Base-by-base conservation (phyloP, 1,139 yeast species). In the Candida albicans region DNA sequence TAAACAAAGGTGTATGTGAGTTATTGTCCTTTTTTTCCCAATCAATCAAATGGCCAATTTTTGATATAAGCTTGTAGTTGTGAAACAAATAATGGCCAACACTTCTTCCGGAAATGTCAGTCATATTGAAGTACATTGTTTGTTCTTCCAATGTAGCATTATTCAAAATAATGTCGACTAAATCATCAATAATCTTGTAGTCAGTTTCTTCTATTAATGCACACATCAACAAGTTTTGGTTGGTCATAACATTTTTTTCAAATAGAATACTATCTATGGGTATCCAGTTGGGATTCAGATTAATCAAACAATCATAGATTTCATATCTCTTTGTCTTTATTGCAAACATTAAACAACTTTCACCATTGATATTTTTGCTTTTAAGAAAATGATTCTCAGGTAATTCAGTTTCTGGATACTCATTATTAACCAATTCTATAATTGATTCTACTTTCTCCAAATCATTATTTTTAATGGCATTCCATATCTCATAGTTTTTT, bases 1-100 rank as follows among this genome's bases (percentile, higher is more conserved):
- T 77, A 61, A 87, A 82, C 11, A 91, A 65, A 0, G 98, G 96
- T 0, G 98, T 88, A 51, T 87, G 89, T 0, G 84, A 82, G 49
- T 78, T 81, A 14, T 55, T 50, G 56, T 93, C 98, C 42, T 75
- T 75, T n/a, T 65, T 58, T 28, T 70, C 76, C 98, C 97, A 93
- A 54, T 85, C 72, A 5, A 88, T 70, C 38, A 68, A 72, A 5
- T 60, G 59, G 0, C 96, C 95, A 15, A 88, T 62, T 30, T 57
- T 58, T 0, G 73, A 65, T 15, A 90, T 75, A 1, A 86, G 57
- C 12, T 70, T 65, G 29, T 76, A 68, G 40, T 82, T 75, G 53
- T 84, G 84, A 51, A 82, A 82, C 18, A 89, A 62, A 54, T 85
- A 85, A 60, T 90, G 96, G 0, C 95, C 96, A 8, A 80, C 70